Evolutionary conservation across 768 basidiomycete genomes (phyloP), one percentile per base, ranked within the genome.

Genomic region (Amyloporia xantha): DNA sequence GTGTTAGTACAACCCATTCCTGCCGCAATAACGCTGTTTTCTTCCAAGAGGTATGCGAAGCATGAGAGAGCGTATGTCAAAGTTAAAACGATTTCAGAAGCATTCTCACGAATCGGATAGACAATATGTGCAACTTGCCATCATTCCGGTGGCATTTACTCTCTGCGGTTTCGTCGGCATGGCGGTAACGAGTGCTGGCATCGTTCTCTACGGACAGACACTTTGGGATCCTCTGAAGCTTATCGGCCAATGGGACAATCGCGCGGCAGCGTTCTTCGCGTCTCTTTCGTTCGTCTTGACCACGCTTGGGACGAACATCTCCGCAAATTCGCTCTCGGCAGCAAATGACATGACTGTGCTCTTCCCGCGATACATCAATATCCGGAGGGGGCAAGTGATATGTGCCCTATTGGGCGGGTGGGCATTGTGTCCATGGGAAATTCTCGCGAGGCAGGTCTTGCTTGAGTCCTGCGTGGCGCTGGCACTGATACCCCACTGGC

Each of bases 321-420:
- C 86, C 20, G 89, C 90, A 19, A 95, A 94, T 65, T 77, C 78
- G 5, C 71, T 82, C 42, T 71, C 73, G 19, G 86, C 89, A 2
- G 90, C 85, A 4, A 93, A 92, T 60, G 91, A 94, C 61, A 78
- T 92, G 70, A 86, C 82, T 2, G 89, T 79, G n/a, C 68, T 87
- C 35, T 78, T 74, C 59, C 91, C 87, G 24, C 72, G 74, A 49
- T 93, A 76, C 53, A 78, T 94, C 67, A 88, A 93, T 60, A 88
- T 92, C 53, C 74, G 78, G 44, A 74, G 91, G 9, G 92, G 92
- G 1, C 71, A 72, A 55, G 66, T 88, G 51, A 69, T 94, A 27
- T 91, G 88, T 54, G 86, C 88, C 0, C 47, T 93, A 41, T 60
- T 94, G 4, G 90, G 91, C 2, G 88, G 88, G 0, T 94, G 91